phyloP scores from a whole-genome alignment of 768 basidiomycete species.

The Amanita molliuscula region DNA sequence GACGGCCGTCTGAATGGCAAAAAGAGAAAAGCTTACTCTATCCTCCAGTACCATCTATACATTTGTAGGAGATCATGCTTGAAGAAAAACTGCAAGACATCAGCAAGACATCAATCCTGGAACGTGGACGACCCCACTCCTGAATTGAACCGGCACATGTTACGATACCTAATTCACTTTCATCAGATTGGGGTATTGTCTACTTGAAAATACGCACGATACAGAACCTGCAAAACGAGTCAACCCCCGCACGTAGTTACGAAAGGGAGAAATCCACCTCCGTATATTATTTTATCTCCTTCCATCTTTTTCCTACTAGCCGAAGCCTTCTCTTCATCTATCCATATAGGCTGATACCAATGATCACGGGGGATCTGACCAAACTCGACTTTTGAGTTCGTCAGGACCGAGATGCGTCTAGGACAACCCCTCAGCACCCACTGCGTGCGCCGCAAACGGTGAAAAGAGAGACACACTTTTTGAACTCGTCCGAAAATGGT shows the following conservation, averaged over 20 bases:
- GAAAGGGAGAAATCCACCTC: constrained; percentile 22
- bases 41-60: constrained; percentile 74
- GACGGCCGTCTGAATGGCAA: not conserved
- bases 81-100: constrained; percentile 49
- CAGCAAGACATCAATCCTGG: not conserved
- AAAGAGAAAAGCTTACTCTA: constrained; percentile 39
- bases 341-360: constrained; percentile 68
- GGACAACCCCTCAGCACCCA: not conserved
- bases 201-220: constrained; percentile 17
- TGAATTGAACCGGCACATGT: constrained; percentile 66
- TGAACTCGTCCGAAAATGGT: constrained; percentile 68
- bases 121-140: constrained; percentile 30
- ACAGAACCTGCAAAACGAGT: constrained; percentile 1
- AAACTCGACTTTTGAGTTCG: constrained; percentile 27
- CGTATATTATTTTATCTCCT: constrained; percentile 33
- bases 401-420: constrained; percentile 22
- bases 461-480: constrained; percentile 30
- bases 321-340: constrained; percentile 59
- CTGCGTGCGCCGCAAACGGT: not conserved
- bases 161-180: constrained; percentile 32
- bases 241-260: not conserved
- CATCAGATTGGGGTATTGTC: not conserved
- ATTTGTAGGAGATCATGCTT: constrained; percentile 51
- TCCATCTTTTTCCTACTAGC: constrained; percentile 51
- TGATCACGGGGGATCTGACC: constrained; percentile 55